A percentile compares a stretch with the other conserved stretches of the same genome.
phyloP scores from a whole-genome alignment of 2,329 filamentous ascomycete genomes.

The Cercospora beticola region DNA sequence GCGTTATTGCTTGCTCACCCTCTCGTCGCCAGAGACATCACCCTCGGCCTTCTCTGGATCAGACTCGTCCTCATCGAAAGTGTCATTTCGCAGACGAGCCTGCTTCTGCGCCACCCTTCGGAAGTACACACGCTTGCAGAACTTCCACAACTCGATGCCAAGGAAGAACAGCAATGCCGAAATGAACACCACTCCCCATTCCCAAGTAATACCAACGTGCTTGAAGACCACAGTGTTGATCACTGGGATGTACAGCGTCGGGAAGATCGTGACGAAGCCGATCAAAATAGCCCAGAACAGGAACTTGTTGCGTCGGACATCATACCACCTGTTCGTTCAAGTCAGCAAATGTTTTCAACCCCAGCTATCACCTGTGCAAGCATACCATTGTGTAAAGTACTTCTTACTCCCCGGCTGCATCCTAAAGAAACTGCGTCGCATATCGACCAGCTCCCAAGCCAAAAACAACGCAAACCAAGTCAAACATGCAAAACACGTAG shows the following conservation, averaged over 20 bases:
- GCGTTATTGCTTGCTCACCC: background rate
- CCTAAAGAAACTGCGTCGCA: constrained; percentile 70
- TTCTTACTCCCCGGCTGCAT: constrained; percentile 64
- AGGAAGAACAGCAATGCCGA: constrained; percentile 57
- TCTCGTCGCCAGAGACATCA: constrained; percentile 1
- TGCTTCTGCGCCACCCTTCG: constrained; percentile 15
- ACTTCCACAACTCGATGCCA: constrained; percentile 67
- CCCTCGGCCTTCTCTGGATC: constrained; percentile 14
- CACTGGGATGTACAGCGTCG: constrained; percentile 62
- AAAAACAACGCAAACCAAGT: constrained; percentile 75
- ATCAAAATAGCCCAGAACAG: constrained; percentile 46
- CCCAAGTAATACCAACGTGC: constrained; percentile 62
- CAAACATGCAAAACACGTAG: constrained; percentile 70
- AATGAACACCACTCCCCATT: constrained; percentile 18
- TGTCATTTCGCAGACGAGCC: constrained; percentile 12
- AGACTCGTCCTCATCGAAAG: constrained; percentile 27
- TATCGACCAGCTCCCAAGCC: constrained; percentile 73
- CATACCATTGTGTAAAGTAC: constrained; percentile 58
- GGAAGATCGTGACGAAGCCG: constrained; percentile 48
- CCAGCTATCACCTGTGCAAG: background rate
- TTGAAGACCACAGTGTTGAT: constrained; percentile 66
- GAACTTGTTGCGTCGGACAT: constrained; percentile 71
- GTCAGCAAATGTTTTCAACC: constrained; percentile 35
- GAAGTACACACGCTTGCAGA: constrained; percentile 53
- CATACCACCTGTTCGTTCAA: constrained; percentile 43